Evolutionary conservation across 139 green algal genomes (phyloP).

Genomic region (Asterochloris erici): DNA sequence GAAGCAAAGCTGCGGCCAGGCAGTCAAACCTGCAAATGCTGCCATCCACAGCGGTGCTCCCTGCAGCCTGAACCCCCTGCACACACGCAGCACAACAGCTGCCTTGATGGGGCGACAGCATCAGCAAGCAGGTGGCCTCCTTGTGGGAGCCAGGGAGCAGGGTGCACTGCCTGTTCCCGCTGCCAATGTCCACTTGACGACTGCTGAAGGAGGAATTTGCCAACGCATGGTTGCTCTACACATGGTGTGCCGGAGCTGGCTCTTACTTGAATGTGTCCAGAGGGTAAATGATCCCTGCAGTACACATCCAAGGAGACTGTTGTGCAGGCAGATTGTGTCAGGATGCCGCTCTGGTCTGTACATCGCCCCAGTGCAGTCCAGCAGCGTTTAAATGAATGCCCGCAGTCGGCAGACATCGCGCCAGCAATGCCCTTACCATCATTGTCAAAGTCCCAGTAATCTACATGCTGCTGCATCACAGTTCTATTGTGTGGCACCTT

Average conservation of each 20-base stretch:
- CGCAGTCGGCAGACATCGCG: slow-evolving; percentile 25
- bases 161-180: neutral
- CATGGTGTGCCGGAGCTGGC: neutral
- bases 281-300: slow-evolving; percentile 37
- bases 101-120: neutral
- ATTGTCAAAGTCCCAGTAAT: slow-evolving; percentile 44
- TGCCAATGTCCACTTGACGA: too few relatives aligned
- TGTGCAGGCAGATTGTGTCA: too few relatives aligned
- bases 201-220: neutral
- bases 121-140: neutral
- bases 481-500: slow-evolving; percentile 29
- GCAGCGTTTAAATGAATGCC: too few relatives aligned
- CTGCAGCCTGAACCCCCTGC: slow-evolving; percentile 47
- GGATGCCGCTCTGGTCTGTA: too few relatives aligned
- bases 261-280: slow-evolving; percentile 43
- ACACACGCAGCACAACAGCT: neutral
- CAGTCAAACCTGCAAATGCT: slow-evolving; percentile 10
- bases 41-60: slow-evolving; percentile 51
- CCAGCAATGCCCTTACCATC: neutral
- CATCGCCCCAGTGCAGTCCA: too few relatives aligned
- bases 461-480: slow-evolving; percentile 57
- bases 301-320: too few relatives aligned
- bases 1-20: neutral
- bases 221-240: neutral
- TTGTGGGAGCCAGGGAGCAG: neutral